Base-by-base conservation (phyloP, 2,329 filamentous ascomycete species). In the Cadophora sp. region DNA sequence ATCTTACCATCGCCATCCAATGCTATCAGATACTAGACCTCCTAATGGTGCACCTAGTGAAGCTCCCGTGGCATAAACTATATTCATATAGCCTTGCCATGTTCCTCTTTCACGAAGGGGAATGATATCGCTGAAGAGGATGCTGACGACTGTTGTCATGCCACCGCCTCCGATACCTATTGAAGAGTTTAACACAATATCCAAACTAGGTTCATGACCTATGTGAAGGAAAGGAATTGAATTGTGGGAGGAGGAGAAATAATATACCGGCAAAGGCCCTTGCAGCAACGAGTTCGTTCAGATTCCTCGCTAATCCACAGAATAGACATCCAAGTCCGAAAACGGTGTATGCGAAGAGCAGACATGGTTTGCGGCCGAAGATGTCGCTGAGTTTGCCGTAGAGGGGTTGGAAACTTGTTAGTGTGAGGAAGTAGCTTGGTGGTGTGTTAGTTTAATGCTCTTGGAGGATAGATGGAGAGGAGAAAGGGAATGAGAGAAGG, bases 51-150 rank as follows among this genome's bases (percentile, higher is more conserved):
- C 91, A 2, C 92, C 92, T 5, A 84, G 82, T 5, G 87, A 86
- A 3, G 90, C 85, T n/a, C 91, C 92, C 20, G 83, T 79, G 0
- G 90, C 89, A 73, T 85, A 93, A 59, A 93, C 83, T 69, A 94
- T 85, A 76, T 94, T 94, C 74, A 93, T 82, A 68, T 82, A 82
- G 1, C 91, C 91, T 77, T 94, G 91, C 88, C 89, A 94, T 11
- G 89, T 82, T 1, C 91, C 91, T 64, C 91, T 82, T 62, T 92
- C 86, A 20, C 90, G 83, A 47, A 94, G 80, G 0, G 90, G 85
- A 3, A 94, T 85, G 20, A 93, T 83, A 76, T 94, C 91, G 69
- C 87, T 90, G 71, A 94, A 78, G 59, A 94, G 78, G 59, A 94
- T 91, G 53, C 84, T 86, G 18, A 89, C 87, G 56, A 92, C 86